These are phyloP conservation scores for Gossypium lobatum DNA, from an alignment of 441 rosid genomes.

Conservation along the genomic window DNA sequence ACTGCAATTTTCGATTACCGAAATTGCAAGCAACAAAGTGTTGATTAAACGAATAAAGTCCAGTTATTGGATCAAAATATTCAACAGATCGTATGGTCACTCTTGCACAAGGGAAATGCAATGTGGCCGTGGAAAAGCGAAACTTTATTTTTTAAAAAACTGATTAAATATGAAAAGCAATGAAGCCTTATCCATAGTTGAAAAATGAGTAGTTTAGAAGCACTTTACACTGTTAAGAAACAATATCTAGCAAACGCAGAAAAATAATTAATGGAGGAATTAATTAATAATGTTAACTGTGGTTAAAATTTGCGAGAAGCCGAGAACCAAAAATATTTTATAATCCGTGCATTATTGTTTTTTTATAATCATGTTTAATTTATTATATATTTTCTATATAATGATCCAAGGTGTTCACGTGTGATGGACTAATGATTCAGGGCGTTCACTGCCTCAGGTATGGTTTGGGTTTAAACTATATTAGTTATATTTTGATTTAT, in stretches of 20 bases:
- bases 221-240: not conserved
- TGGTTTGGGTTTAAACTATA: no score
- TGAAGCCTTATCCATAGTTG: not conserved
- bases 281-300: not conserved
- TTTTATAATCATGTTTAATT: no score
- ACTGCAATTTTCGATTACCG: not conserved
- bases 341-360: no score
- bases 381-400: no score
- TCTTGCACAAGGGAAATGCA: not conserved
- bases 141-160: not conserved
- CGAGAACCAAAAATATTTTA: no score
- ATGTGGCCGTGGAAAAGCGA: not conserved
- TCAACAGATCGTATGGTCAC: not conserved
- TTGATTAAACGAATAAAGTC: conserved; percentile 20
- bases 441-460: no score
- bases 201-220: not conserved
- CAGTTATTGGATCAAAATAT: not conserved
- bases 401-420: no score
- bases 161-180: not conserved
- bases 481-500: no score
- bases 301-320: not conserved
- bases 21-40: not conserved
- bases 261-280: not conserved
- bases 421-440: fast-evolving
- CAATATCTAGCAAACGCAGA: not conserved